phyloP scores from a whole-genome alignment of 768 basidiomycete species.

The Lactarius deliciosus region DNA sequence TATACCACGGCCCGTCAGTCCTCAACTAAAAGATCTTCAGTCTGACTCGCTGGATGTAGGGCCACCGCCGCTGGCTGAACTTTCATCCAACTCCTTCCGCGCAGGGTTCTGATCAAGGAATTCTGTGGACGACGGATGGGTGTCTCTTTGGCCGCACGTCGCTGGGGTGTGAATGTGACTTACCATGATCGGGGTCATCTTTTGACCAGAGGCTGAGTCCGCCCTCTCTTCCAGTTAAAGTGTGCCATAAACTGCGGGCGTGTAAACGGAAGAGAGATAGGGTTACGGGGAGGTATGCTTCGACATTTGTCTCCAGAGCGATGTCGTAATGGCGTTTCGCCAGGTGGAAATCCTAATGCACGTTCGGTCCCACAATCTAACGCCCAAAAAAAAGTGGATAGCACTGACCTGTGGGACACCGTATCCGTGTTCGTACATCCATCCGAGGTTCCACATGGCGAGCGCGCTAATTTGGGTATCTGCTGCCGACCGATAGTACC shows the following conservation, averaged over 20 bases:
- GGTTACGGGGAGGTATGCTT: conserved; percentile 86
- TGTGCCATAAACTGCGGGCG: conserved; percentile 80
- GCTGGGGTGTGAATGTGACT: conserved; percentile 8
- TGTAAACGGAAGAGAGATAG: conserved; percentile 84
- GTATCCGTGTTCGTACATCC: conserved; percentile 98
- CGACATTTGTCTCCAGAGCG: conserved; percentile 81
- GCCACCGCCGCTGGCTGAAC: background rate
- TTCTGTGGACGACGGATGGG: background rate
- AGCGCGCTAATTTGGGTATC: conserved; percentile 90
- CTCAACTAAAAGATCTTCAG: conserved; percentile 36
- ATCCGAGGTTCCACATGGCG: conserved; percentile 97
- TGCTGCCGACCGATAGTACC: conserved; percentile 92
- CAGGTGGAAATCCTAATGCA: conserved; percentile 82
- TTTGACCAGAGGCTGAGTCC: conserved; percentile 66
- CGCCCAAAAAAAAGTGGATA: background rate
- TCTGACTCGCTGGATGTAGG: conserved; percentile 29
- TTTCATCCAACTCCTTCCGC: conserved; percentile 27
- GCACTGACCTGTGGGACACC: conserved; percentile 78
- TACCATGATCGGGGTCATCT: conserved; percentile 49
- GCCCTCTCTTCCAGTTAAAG: conserved; percentile 54
- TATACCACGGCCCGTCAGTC: conserved; percentile 77
- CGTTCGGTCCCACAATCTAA: conserved; percentile 4
- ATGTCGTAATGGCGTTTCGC: conserved; percentile 95
- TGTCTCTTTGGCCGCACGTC: background rate
- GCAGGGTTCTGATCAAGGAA: conserved; percentile 13